Conservation (phyloP, 345 rosid species). For the Linum usitatissimum region DNA sequence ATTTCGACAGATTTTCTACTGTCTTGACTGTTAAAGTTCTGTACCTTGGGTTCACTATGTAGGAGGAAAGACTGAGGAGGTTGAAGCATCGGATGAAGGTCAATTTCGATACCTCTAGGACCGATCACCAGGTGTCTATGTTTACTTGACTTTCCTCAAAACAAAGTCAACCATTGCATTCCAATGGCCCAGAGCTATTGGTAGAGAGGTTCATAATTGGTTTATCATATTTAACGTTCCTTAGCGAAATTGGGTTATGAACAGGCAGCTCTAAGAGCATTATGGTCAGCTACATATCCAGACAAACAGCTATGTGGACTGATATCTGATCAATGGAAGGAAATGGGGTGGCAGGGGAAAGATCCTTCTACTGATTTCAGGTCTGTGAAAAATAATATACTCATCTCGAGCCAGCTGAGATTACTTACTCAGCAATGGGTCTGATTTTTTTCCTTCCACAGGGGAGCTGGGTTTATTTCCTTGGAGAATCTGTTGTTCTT, state of each 20-base stretch:
- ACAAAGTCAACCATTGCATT: no score
- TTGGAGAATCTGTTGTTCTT: constrained; percentile 87
- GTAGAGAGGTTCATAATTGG: no score
- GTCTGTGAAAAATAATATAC: constrained; percentile 19
- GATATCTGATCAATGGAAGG: constrained; percentile 87
- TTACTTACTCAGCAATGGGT: no score
- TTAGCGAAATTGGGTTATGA: not conserved
- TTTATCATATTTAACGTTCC: no score
- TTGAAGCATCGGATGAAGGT: constrained; percentile 66
- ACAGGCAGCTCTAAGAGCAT: constrained; percentile 74
- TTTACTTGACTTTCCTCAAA: not conserved
- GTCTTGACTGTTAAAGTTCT: not conserved
- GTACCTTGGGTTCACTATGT: not conserved
- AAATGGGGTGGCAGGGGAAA: constrained; percentile 98
- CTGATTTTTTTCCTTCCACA: no score
- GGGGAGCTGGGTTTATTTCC: constrained; percentile 94
- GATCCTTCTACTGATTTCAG: constrained; percentile 97
- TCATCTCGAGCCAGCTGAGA: no score
- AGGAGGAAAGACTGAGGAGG: constrained; percentile 73
- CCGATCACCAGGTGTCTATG: constrained; percentile 60
- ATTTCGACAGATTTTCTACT: not conserved
- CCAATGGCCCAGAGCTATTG: no score
- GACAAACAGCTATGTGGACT: constrained; percentile 59
- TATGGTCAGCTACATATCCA: constrained; percentile 77
- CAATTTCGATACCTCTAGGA: constrained; percentile 56